Evolutionary conservation across 805 yeast genomes (phyloP).

Genomic region (Ogataea kodamae): DNA sequence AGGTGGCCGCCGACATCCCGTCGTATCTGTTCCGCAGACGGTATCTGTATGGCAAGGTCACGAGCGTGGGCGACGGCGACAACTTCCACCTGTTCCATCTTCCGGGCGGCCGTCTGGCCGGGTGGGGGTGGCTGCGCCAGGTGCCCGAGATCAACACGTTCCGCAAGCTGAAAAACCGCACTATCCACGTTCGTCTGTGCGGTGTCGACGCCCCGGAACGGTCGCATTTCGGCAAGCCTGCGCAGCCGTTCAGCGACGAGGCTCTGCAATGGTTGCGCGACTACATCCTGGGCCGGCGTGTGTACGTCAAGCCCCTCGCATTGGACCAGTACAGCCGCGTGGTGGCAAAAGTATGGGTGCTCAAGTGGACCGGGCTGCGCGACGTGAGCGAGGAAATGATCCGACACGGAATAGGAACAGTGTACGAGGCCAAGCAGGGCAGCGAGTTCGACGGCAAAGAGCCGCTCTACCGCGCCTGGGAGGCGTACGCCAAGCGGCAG

Average conservation of each 20-base stretch:
- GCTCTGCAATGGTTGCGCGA: conserved; percentile 73
- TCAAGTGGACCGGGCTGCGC: conserved; percentile 62
- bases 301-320: conserved; percentile 73
- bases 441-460: conserved; percentile 87
- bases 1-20: conserved; percentile 51
- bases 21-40: conserved; percentile 38
- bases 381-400: conserved; percentile 91
- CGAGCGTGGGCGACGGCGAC: conserved; percentile 94
- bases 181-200: conserved; percentile 77
- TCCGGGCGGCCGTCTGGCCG: conserved; percentile 83
- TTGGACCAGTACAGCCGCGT: conserved; percentile 87
- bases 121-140: conserved; percentile 89
- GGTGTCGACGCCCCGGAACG: conserved; percentile 98
- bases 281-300: conserved; percentile 61
- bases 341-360: conserved; percentile 68
- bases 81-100: conserved; percentile 89
- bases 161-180: conserved; percentile 52
- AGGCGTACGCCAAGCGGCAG: conserved; percentile 52
- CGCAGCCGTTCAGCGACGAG: conserved; percentile 84
- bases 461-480: conserved; percentile 52
- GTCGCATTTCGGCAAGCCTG: conserved; percentile 89
- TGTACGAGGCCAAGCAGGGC: conserved; percentile 76
- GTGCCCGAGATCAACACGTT: conserved; percentile 53
- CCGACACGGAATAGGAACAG: conserved; percentile 75
- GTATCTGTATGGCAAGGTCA: conserved; percentile 66